These are phyloP conservation scores for Fusarium veterinarium DNA, from an alignment of 2,329 filamentous ascomycete genomes.

Conservation along the genomic window DNA sequence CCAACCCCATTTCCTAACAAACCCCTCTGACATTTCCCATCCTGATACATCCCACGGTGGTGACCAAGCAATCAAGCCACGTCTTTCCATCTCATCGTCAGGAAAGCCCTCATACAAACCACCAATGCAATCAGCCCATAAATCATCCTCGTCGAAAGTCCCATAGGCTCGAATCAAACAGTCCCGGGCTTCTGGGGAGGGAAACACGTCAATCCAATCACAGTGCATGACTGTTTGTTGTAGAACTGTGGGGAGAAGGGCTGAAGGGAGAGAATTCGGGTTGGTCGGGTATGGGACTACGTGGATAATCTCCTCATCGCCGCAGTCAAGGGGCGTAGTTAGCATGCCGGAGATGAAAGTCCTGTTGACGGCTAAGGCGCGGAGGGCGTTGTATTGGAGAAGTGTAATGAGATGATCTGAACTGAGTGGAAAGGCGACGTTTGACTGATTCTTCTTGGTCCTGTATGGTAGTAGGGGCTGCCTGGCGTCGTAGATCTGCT, in stretches of 20 bases:
- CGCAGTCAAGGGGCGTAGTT: slow-evolving; percentile 15
- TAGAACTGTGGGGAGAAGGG: slow-evolving; percentile 17
- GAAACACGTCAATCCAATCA: slow-evolving; percentile 30
- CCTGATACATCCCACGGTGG: slow-evolving; percentile 39
- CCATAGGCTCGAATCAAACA: slow-evolving; percentile 6
- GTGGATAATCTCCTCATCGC: slow-evolving; percentile 1
- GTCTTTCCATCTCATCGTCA: slow-evolving; percentile 53
- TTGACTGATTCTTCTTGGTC: not conserved
- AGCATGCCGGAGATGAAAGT: slow-evolving; percentile 18
- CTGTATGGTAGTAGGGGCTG: not conserved
- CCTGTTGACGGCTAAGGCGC: slow-evolving; percentile 19
- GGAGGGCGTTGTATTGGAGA: slow-evolving; percentile 28
- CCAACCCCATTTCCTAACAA: slow-evolving; percentile 41
- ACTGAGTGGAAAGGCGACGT: slow-evolving; percentile 3
- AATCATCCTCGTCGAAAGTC: slow-evolving; percentile 55
- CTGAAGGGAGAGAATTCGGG: not conserved
- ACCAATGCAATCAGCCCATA: slow-evolving; percentile 57
- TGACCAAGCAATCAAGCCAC: slow-evolving; percentile 57
- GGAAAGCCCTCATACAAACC: slow-evolving; percentile 58
- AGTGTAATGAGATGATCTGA: slow-evolving; percentile 29
- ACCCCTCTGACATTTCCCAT: slow-evolving; percentile 39
- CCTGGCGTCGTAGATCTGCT: not conserved
- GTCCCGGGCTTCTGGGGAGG: slow-evolving; percentile 5
- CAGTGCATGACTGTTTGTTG: slow-evolving; percentile 21
- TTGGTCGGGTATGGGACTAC: slow-evolving; percentile 15